Evolutionary conservation across 2,329 filamentous ascomycete species (phyloP).

Genomic region (Cercospora sojina): DNA sequence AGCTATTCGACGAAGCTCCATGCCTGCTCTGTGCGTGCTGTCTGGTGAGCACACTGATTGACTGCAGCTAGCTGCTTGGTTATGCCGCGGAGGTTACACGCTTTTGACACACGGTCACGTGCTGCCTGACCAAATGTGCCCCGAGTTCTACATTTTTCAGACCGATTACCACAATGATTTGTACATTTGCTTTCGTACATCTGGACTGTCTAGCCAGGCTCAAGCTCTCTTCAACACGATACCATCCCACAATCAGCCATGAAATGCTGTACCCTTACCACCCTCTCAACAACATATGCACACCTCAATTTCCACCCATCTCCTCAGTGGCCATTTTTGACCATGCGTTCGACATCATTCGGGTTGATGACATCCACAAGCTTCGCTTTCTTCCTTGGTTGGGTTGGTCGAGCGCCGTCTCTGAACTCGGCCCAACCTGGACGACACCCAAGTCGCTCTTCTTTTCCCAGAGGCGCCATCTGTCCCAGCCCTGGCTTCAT

Average conservation of each 20-base stretch:
- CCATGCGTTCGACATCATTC: not conserved
- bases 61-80: not conserved
- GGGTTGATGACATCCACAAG: conserved; percentile 4
- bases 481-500: conserved; percentile 33
- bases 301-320: not conserved
- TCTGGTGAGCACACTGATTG: not conserved
- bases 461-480: conserved; percentile 44
- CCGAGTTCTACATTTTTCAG: not conserved
- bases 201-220: not conserved
- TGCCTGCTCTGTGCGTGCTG: not conserved
- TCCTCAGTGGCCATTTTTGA: not conserved
- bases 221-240: not conserved
- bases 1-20: not conserved
- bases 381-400: not conserved
- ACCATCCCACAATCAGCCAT: not conserved
- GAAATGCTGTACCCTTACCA: not conserved
- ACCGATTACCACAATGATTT: not conserved
- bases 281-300: not conserved
- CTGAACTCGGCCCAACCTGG: conserved; percentile 26
- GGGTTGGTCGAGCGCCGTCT: not conserved
- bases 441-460: conserved; percentile 49
- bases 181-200: not conserved
- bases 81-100: not conserved
- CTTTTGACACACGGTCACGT: not conserved
- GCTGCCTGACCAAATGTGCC: not conserved